These are phyloP conservation scores for Phyllachora maydis DNA, from an alignment of 2,329 filamentous ascomycete species.

Conservation along the genomic window DNA sequence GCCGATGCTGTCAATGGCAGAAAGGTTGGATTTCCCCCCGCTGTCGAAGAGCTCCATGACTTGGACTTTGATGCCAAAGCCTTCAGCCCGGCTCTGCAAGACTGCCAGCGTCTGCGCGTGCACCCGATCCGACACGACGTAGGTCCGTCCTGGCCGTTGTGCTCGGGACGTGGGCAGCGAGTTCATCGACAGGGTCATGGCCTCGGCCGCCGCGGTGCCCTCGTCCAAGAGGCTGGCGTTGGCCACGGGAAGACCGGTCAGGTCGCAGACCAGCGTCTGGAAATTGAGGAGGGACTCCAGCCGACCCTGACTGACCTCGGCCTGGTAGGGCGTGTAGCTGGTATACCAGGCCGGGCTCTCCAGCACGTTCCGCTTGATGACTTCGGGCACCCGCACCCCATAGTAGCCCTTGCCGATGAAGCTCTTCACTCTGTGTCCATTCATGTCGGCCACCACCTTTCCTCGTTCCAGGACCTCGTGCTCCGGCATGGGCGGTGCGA, in stretches of 20 bases:
- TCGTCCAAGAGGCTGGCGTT: constrained; percentile 88
- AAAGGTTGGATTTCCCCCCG: constrained; percentile 31
- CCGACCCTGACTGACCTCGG: constrained; percentile 89
- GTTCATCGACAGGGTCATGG: constrained; percentile 83
- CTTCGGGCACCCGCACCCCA: constrained; percentile 64
- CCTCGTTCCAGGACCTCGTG: constrained; percentile 29
- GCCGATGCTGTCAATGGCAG: constrained; percentile 50
- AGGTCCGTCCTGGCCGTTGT: constrained; percentile 59
- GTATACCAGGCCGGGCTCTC: constrained; percentile 96
- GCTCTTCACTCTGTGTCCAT: constrained; percentile 25
- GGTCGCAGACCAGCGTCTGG: constrained; percentile 77
- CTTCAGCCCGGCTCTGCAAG: constrained; percentile 65
- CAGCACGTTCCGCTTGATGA: constrained; percentile 81
- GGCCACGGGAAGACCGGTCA: constrained; percentile 70
- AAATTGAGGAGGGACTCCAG: constrained; percentile 87
- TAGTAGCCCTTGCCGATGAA: constrained; percentile 84
- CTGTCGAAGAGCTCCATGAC: constrained; percentile 54
- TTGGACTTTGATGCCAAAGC: constrained; percentile 71
- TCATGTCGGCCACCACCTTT: constrained; percentile 13
- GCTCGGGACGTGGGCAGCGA: constrained; percentile 49
- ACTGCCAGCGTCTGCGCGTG: constrained; percentile 78
- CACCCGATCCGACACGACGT: constrained; percentile 61
- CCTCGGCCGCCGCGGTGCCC: constrained; percentile 80
- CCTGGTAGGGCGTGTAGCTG: constrained; percentile 92
- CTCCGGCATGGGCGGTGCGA: constrained; percentile 30